Evolutionary conservation across 1,139 yeast genomes (phyloP), one percentile per base, ranked within the genome.

Genomic region (Yamadazyma trypodendri): DNA sequence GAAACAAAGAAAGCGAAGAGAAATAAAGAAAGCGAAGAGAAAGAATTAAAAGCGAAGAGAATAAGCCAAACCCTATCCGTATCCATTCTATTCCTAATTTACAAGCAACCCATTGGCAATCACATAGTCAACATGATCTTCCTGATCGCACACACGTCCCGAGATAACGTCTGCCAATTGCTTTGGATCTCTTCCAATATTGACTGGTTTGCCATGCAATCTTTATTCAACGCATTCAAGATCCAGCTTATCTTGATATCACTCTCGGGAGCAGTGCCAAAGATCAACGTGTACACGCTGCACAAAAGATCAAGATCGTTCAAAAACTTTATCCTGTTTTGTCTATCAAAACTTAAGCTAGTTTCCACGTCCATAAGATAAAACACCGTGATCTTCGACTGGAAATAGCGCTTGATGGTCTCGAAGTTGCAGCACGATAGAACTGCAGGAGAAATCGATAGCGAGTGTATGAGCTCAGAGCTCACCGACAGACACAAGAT

Each of bases 211-310:
- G 29, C 16, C n/a, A n/a, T n/a, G 4, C n/a, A 24, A 25, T 45
- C 41, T 28, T 41, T 45, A 30, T 42, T 44, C 28, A 50, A 38
- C 3, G 53, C 46, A 36, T 46, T 48, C 21, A 50, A 30, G 5
- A 50, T 46, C 56, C 56, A 52, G 18, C 49, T 48, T 13, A 48
- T 36, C 35, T 45, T 50, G 28, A 50, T 32, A 4, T 49, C 50
- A 14, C 31, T 25, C 3, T 36, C 31, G 3, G 55, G 48, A 3
- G 17, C 11, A n/a, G 38, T 45, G 24, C 43, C 42, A 36, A 52
- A 52, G 5, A 51, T 32, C 14, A 51, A 34, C 9, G 28, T 20
- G 32, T 52, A 51, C 7, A 51, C 34, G 24, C 38, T 41, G 13
- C 31, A 31, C 20, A 52, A 35, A 14, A 45, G 44, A 14, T 49